Evolutionary conservation across 202 grass and related monocot species (phyloP).

Genomic region (Setaria italica): DNA sequence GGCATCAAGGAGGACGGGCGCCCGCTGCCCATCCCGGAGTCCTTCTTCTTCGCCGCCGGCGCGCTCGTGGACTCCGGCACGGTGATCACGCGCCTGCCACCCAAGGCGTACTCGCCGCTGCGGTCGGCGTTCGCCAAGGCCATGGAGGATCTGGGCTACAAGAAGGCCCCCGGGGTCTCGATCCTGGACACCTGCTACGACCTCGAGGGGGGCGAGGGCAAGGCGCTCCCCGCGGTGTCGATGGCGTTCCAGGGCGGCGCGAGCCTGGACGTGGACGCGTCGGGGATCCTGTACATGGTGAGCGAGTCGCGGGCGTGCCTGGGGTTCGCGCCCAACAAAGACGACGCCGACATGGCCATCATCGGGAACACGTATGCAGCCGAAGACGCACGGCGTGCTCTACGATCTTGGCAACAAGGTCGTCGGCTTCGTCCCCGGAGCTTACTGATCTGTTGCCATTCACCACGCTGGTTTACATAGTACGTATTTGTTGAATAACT

Average conservation of each 20-base stretch:
- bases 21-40: slow-evolving; percentile 34
- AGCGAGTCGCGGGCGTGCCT: slow-evolving; percentile 67
- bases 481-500: no score
- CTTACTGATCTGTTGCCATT: slow-evolving; percentile 44
- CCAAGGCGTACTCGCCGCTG: slow-evolving; percentile 58
- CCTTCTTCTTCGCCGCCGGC: slow-evolving; percentile 53
- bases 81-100: slow-evolving; percentile 75
- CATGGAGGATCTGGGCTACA: slow-evolving; percentile 61
- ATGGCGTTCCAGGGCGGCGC: slow-evolving; percentile 57
- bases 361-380: slow-evolving; percentile 72
- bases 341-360: slow-evolving; percentile 43
- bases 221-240: slow-evolving; percentile 51
- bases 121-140: slow-evolving; percentile 46
- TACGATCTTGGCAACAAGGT: slow-evolving; percentile 64
- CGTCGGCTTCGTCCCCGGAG: slow-evolving; percentile 65
- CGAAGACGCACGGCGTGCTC: slow-evolving; percentile 63
- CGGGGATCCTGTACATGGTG: slow-evolving; percentile 60
- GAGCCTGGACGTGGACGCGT: slow-evolving; percentile 49
- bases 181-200: slow-evolving; percentile 89
- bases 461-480: no score
- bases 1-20: slow-evolving; percentile 61
- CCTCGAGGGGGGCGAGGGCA: slow-evolving; percentile 30
- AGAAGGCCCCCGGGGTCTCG: slow-evolving; percentile 39
- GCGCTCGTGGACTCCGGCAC: slow-evolving; percentile 85
- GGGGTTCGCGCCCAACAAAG: slow-evolving; percentile 59